These are phyloP conservation scores for Colletotrichum gloeosporioides DNA, from an alignment of 2,329 filamentous ascomycete species.

Conservation along the genomic window DNA sequence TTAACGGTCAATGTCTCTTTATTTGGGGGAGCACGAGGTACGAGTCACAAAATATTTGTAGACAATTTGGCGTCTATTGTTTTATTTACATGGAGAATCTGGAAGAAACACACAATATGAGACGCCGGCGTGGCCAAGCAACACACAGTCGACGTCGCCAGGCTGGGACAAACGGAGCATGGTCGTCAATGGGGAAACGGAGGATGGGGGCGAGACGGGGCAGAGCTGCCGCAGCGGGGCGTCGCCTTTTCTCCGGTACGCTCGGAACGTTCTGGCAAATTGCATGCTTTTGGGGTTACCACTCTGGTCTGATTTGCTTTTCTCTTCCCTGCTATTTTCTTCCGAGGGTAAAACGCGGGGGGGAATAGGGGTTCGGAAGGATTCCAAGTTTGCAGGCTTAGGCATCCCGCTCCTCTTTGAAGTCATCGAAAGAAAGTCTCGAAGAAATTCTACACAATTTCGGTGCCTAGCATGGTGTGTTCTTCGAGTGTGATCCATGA, in stretches of 20 bases:
- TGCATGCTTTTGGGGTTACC: not conserved
- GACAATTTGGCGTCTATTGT: slow-evolving; percentile 9
- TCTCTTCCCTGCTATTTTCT: not conserved
- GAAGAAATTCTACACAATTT: not conserved
- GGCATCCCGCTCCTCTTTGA: not conserved
- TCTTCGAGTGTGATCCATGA: not conserved
- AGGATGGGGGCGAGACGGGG: not conserved
- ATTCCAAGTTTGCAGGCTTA: not conserved
- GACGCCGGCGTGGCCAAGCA: not conserved
- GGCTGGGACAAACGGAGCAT: not conserved
- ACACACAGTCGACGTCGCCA: not conserved
- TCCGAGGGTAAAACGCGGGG: not conserved
- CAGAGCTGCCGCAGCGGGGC: not conserved
- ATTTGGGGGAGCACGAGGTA: not conserved
- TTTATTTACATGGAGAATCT: not conserved
- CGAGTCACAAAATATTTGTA: slow-evolving; percentile 6
- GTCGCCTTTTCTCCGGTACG: not conserved
- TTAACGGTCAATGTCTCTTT: not conserved
- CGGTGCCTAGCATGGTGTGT: not conserved
- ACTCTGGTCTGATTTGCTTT: not conserved
- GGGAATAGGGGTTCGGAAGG: not conserved
- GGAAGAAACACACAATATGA: not conserved
- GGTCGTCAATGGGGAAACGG: not conserved
- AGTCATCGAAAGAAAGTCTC: not conserved
- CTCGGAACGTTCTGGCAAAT: not conserved